Conservation (phyloP, 352 stramenopile genomes). For the Pythium chondricola region DNA sequence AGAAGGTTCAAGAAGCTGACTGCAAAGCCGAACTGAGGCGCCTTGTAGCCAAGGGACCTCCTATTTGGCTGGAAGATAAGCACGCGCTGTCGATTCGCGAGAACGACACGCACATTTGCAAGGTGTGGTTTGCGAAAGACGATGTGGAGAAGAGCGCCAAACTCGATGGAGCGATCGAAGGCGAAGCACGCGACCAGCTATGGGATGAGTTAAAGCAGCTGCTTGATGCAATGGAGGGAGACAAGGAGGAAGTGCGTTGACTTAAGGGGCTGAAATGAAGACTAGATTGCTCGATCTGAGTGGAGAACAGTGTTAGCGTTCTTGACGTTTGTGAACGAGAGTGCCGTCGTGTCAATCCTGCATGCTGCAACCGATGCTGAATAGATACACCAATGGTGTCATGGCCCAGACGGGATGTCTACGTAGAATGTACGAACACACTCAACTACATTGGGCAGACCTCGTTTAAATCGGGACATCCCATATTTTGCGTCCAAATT, state of each 20-base stretch:
- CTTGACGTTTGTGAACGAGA: too few relatives aligned
- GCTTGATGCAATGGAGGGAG: constrained; percentile 72
- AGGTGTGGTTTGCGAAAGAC: constrained; percentile 88
- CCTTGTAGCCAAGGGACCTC: constrained; percentile 86
- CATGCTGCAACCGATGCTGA: too few relatives aligned
- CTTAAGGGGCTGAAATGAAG: constrained; percentile 7
- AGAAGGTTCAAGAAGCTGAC: constrained; percentile 89
- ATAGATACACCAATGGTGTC: too few relatives aligned
- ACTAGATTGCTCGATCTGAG: neutral
- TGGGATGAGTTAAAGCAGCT: constrained; percentile 69
- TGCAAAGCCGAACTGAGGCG: constrained; percentile 92
- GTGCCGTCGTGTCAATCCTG: neutral
- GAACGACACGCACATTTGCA: constrained; percentile 85
- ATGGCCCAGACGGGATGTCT: too few relatives aligned
- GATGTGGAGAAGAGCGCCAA: constrained; percentile 80
- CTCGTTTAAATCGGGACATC: too few relatives aligned
- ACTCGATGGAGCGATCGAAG: constrained; percentile 84
- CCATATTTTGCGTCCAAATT: too few relatives aligned
- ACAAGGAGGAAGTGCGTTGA: constrained; percentile 68
- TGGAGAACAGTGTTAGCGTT: too few relatives aligned
- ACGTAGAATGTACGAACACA: too few relatives aligned
- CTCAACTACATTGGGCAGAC: too few relatives aligned
- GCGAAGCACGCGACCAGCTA: constrained; percentile 68
- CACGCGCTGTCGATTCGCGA: constrained; percentile 85
- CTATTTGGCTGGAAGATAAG: constrained; percentile 91